Evolutionary conservation across 768 basidiomycete genomes (phyloP), one percentile per base, ranked within the genome.

Genomic region (Hemileccinum rubropunctum): DNA sequence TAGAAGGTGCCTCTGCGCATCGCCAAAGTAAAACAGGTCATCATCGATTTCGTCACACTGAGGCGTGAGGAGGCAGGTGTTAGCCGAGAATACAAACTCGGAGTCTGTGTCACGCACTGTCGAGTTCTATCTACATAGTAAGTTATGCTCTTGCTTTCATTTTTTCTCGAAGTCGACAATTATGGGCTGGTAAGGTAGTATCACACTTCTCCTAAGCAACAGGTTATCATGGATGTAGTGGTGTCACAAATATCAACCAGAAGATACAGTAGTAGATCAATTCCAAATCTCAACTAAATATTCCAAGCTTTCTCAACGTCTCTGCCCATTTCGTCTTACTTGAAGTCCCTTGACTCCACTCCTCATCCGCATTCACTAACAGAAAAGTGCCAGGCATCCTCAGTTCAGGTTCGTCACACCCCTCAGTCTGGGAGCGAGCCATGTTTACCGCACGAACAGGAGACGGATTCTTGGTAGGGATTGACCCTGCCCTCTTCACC

Each of bases 371-470:
- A 32, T 41, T 39, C 23, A 62, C 50, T 7, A 64, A 35, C 50
- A 74, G 69, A 53, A 82, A 81, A 27, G 78, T 76, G 10, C 82
- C 81, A 2, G 82, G 82, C 66, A 83, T 82, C 47, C 44, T 59
- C 48, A 71, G 53, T 32, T 72, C 69, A 18, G 63, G 49, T 23
- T 72, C 70, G 23, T 67, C 60, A 34, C 70, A 63, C 32, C 26
- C 27, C 18, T 42, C 51, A 2, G 37, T 39, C 32, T 51, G 45
- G 21, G 48, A 49, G 10, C 28, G 52, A 36, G 48, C 17, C 2
- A 48, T 42, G n/a, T 42, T 58, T 12, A 12, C 28, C 37, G 32
- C 46, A n/a, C 14, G 48, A 18, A 38, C 44, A n/a, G 28, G 45
- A n/a, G 18, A 3, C 21, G 18, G 12, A 10, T 45, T 21, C 18